Base-by-base conservation (phyloP, 2,329 filamentous ascomycete species). In the Hymenoscyphus repandus region DNA sequence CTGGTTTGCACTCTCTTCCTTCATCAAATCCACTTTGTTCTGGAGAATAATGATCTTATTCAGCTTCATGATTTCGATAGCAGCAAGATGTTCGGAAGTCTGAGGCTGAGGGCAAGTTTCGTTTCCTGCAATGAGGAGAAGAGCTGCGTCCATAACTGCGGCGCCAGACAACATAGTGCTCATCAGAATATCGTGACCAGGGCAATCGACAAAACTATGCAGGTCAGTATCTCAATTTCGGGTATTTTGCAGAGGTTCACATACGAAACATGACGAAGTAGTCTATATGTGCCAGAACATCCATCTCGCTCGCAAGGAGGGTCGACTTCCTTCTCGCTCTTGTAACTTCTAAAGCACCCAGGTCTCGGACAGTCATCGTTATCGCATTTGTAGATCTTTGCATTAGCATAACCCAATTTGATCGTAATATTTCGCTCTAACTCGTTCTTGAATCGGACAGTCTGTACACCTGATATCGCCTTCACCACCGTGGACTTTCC, bases 151-250 rank as follows among this genome's bases (percentile, higher is more conserved):
- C 93, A 99, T 99, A 80, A 99, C 93, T 58, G 93, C 93, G 64
- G 93, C 93, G 67, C 93, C 93, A 68, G 93, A 99, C 79, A 99
- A 85, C 93, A 99, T 99, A 65, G 93, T 99, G 74, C 92, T 97
- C 93, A 99, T 99, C 71, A 99, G 91, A 90, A 99, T 99, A 75
- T 99, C 93, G 88, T 99, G 93, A 72, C 93, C 93, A 51, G 93
- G 93, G 79, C 93, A 97, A 73, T 97, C 93, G 62, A 97, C 93
- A 70, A 97, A 99, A 13, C 89, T 92, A 60, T 47, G 62, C 5
- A 55, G 22, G 53, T 70, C 51, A 69, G 64, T 57, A 51, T n/a
- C 42, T 43, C 18, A 13, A 11, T 13, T 32, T 20, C 12, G 18
- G 11, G 6, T 36, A 12, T n/a, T 12, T 18, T 10, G 11, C 7